A percentile compares a stretch with the other conserved stretches of the same genome.
Evolutionary conservation across 129 eudicot species (phyloP).

Genomic region (Tagetes erecta): DNA sequence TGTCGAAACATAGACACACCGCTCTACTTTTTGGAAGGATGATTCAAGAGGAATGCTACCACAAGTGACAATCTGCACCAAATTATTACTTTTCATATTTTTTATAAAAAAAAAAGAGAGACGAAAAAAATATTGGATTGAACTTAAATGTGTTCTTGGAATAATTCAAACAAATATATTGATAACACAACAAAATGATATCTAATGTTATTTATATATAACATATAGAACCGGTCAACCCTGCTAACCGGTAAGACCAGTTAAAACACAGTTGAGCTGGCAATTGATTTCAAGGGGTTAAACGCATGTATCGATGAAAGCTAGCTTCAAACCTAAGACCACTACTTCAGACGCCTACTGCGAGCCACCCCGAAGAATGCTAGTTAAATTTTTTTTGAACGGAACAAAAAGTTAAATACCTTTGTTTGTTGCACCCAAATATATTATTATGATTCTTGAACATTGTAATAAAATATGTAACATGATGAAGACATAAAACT

Average conservation of each 20-base stretch:
- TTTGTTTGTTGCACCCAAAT: background rate
- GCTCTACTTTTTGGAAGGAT: slow-evolving; percentile 77
- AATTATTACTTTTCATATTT: background rate
- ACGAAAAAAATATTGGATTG: background rate
- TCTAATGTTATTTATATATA: background rate
- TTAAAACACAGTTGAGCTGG: background rate
- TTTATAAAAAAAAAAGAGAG: background rate
- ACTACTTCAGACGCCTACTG: background rate
- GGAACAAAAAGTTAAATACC: background rate
- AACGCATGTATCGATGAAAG: background rate
- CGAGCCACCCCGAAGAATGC: background rate
- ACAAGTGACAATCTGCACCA: slow-evolving; percentile 86
- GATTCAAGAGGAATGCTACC: slow-evolving; percentile 98
- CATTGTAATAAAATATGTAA: background rate
- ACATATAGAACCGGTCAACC: no score
- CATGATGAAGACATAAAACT: no score
- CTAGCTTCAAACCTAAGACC: background rate
- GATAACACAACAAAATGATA: background rate
- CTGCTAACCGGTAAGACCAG: background rate
- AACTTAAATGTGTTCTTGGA: background rate
- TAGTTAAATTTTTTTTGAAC: no score
- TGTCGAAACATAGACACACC: slow-evolving; percentile 87
- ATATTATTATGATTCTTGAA: background rate
- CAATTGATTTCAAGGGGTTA: background rate
- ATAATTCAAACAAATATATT: background rate